These are phyloP conservation scores for Ilyonectria mors-panacis DNA, from an alignment of 2,329 filamentous ascomycete species.

Conservation along the genomic window DNA sequence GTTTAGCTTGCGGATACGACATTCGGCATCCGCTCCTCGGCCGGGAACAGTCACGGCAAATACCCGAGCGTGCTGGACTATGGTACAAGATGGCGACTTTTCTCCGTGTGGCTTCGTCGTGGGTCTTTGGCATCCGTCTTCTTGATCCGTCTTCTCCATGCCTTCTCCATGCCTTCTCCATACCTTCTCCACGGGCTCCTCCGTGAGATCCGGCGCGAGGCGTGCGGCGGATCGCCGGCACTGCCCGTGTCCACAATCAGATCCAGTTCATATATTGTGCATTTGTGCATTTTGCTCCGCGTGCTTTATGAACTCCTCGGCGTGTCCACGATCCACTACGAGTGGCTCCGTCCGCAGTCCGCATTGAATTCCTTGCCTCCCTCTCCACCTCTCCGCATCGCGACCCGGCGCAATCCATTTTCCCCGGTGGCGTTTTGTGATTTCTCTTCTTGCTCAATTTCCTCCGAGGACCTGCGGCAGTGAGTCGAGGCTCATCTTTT, in stretches of 20 bases:
- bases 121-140: not conserved
- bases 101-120: not conserved
- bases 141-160: not conserved
- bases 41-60: conserved; percentile 6
- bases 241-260: not conserved
- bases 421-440: not conserved
- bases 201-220: not conserved
- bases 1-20: conserved; percentile 9
- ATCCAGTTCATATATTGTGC: not conserved
- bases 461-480: not conserved
- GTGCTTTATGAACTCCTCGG: not conserved
- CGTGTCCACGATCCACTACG: not conserved
- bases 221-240: not conserved
- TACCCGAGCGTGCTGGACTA: not conserved
- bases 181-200: too few relatives aligned
- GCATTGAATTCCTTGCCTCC: not conserved
- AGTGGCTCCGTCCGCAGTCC: not conserved
- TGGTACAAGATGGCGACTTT: conserved; percentile 5
- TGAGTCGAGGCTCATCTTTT: not conserved
- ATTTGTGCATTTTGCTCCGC: not conserved
- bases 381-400: not conserved
- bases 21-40: conserved; percentile 25
- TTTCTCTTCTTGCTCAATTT: not conserved
- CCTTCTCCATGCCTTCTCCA: not conserved
- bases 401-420: not conserved